These are phyloP conservation scores for Endocladia muricata DNA, from an alignment of 31 red algal genomes.

Conservation along the genomic window DNA sequence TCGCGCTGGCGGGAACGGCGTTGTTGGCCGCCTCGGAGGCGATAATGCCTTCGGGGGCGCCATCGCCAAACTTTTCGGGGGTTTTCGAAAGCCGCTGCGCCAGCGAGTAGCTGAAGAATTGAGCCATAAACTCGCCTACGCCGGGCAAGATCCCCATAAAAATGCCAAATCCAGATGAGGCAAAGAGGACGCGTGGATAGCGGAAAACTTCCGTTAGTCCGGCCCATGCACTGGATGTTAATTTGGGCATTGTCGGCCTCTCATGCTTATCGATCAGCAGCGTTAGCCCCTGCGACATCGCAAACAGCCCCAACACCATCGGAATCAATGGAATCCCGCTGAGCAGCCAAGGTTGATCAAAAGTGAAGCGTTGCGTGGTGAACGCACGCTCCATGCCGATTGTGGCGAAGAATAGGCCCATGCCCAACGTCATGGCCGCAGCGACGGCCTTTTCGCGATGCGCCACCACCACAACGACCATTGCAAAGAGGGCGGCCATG, in stretches of 20 bases:
- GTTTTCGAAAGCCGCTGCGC: background rate
- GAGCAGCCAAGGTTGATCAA: background rate
- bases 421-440: background rate
- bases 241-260: no score
- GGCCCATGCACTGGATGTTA: background rate
- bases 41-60: background rate
- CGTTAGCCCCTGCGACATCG: background rate
- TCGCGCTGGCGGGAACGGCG: background rate
- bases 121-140: background rate
- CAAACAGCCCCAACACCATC: background rate
- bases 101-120: background rate
- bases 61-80: background rate
- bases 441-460: background rate
- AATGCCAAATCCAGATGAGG: background rate
- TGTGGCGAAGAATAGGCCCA: background rate
- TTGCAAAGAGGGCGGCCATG: background rate
- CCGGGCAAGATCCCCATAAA: background rate
- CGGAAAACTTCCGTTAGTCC: background rate
- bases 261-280: no score
- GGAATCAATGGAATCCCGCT: background rate
- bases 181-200: background rate
- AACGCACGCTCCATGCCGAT: background rate
- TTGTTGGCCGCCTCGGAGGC: slow-evolving; percentile 13
- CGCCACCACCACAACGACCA: background rate
- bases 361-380: background rate